Conservation (phyloP, 1,284 basidiomycete genomes). For the Trichosporon sp. region DNA sequence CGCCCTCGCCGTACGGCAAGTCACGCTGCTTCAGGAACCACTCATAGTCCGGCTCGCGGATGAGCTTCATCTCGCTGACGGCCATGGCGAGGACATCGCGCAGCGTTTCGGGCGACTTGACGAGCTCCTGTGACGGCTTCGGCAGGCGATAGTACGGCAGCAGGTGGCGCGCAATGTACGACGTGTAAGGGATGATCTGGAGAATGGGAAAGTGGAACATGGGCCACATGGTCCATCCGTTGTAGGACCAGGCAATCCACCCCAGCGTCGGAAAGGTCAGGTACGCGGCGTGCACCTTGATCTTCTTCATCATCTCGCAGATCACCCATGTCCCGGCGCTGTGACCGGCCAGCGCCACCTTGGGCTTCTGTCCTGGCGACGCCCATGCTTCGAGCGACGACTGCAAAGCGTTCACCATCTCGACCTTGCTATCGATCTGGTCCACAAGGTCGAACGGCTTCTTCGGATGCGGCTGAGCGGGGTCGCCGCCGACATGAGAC, state of each 20-base stretch:
- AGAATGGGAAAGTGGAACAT: constrained; percentile 49
- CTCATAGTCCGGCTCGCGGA: constrained; percentile 47
- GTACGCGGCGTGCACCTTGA: constrained; percentile 37
- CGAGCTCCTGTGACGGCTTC: constrained; percentile 42
- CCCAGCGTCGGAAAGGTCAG: constrained; percentile 51
- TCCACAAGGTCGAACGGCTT: constrained; percentile 42
- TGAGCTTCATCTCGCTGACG: constrained; percentile 50
- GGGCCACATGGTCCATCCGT: constrained; percentile 53
- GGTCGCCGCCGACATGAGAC: constrained; percentile 54
- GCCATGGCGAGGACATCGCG: constrained; percentile 48
- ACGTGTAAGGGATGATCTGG: constrained; percentile 36
- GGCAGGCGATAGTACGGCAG: constrained; percentile 41
- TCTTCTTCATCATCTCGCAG: constrained; percentile 45
- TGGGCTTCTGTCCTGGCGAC: constrained; percentile 23
- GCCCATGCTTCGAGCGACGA: constrained; percentile 41
- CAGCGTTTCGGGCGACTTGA: constrained; percentile 46
- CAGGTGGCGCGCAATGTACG: constrained; percentile 36
- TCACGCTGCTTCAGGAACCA: constrained; percentile 41
- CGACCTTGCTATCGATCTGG: constrained; percentile 52
- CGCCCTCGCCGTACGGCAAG: constrained; percentile 15
- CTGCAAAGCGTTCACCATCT: constrained; percentile 42
- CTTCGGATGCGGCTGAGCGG: constrained; percentile 32
- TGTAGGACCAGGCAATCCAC: constrained; percentile 50
- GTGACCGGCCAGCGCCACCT: constrained; percentile 51
- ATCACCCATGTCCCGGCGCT: constrained; percentile 53